These are phyloP conservation scores for Ganoderma lingzhi DNA, from an alignment of 1,284 basidiomycete genomes.

Conservation along the genomic window DNA sequence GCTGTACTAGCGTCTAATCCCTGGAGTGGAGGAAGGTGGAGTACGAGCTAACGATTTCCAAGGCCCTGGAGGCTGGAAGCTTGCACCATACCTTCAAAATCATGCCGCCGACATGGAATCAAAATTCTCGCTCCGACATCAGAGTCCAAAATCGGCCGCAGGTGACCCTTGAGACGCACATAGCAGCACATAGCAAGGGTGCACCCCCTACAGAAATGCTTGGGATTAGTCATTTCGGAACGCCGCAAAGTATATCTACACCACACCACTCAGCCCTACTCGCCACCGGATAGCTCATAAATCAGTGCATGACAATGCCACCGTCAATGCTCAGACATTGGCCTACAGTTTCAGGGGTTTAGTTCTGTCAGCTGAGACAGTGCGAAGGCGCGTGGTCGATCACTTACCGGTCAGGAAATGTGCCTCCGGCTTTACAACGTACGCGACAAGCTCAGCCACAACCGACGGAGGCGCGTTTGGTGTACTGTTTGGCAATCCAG, in stretches of 20 bases:
- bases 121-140: no score
- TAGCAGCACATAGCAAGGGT: no score
- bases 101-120: no score
- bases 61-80: no score
- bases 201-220: no score
- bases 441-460: slow-evolving; percentile 35
- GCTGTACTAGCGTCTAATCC: no score
- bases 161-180: no score
- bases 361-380: background rate
- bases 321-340: slow-evolving; percentile 37
- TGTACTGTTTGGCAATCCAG: slow-evolving; percentile 2
- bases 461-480: slow-evolving; percentile 28
- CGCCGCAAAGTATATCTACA: background rate
- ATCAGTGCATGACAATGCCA: slow-evolving; percentile 30
- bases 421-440: slow-evolving; percentile 36
- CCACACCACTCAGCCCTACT: background rate
- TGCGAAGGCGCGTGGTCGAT: background rate
- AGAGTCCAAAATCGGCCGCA: no score
- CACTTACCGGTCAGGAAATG: slow-evolving; percentile 33
- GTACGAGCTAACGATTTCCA: no score
- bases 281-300: background rate
- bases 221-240: background rate
- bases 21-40: no score
- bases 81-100: no score
- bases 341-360: slow-evolving; percentile 19